A percentile compares a stretch with the other conserved stretches of the same genome.
These are phyloP conservation scores for Wickerhamiella vanderwaltii DNA, from an alignment of 805 yeast species.

Conservation along the genomic window DNA sequence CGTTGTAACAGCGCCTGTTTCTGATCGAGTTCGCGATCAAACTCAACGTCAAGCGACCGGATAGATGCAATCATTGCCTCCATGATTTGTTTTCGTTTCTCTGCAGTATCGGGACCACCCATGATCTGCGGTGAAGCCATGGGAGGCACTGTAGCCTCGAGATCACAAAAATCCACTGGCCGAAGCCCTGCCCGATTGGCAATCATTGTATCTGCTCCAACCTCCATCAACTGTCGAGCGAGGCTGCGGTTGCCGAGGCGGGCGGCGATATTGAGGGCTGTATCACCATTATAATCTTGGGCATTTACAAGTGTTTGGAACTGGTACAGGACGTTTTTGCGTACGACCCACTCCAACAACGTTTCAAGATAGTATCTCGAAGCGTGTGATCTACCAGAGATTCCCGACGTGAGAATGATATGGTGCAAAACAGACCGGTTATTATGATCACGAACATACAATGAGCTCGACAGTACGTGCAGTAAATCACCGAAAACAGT, in stretches of 20 bases:
- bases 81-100: constrained; percentile 34
- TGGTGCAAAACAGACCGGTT: constrained; percentile 80
- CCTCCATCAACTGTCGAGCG: constrained; percentile 67
- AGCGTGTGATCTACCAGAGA: constrained; percentile 60
- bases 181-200: constrained; percentile 77
- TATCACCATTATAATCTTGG: constrained; percentile 89
- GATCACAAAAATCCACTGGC: constrained; percentile 67
- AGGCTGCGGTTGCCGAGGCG: constrained; percentile 72
- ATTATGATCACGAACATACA: constrained; percentile 50
- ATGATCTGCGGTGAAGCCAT: neutral
- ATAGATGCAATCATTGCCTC: constrained; percentile 42
- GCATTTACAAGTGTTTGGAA: constrained; percentile 66
- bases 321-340: constrained; percentile 39
- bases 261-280: constrained; percentile 87
- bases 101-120: constrained; percentile 12
- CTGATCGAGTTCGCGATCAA: constrained; percentile 42
- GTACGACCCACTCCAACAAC: constrained; percentile 65
- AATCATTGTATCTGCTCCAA: constrained; percentile 73
- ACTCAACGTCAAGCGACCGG: constrained; percentile 42
- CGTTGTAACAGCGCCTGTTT: constrained; percentile 42
- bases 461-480: constrained; percentile 62
- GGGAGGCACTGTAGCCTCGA: neutral
- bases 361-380: constrained; percentile 62
- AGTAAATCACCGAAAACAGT: constrained; percentile 61
- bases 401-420: constrained; percentile 67